A percentile compares a stretch with the other conserved stretches of the same genome.
These are phyloP conservation scores for Ustilaginoidea virens DNA, from an alignment of 2,329 filamentous ascomycete species.

Conservation along the genomic window DNA sequence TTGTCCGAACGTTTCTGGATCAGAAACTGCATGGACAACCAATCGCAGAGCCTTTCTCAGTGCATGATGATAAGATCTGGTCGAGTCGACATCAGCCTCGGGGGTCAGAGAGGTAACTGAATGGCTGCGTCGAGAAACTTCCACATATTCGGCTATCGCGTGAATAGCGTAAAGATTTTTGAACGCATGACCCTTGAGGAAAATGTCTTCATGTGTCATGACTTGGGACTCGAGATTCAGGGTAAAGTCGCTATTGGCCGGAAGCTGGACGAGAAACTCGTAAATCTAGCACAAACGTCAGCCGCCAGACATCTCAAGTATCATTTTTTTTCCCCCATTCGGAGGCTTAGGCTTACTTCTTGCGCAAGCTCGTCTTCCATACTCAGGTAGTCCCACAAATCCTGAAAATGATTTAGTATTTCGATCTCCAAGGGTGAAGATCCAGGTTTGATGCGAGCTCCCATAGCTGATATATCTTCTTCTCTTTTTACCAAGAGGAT, in stretches of 20 bases:
- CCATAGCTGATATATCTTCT: slow-evolving; percentile 26
- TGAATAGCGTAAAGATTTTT: slow-evolving; percentile 60
- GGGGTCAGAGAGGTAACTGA: slow-evolving; percentile 12
- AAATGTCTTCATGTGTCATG: slow-evolving; percentile 43
- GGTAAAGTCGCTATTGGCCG: slow-evolving; percentile 48
- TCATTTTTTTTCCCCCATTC: too few species aligned
- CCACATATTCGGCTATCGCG: slow-evolving; percentile 47
- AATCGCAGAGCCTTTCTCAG: slow-evolving; percentile 31
- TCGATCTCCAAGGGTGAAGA: slow-evolving; percentile 57
- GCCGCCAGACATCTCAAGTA: slow-evolving; percentile 8
- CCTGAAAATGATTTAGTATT: slow-evolving; percentile 67
- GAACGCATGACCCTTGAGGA: slow-evolving; percentile 54
- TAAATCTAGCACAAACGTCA: slow-evolving; percentile 36
- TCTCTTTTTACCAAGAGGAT: slow-evolving; percentile 51
- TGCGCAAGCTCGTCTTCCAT: slow-evolving; percentile 54
- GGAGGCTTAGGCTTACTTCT: slow-evolving; percentile 42
- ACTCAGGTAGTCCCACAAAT: slow-evolving; percentile 67
- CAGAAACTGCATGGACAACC: slow-evolving; percentile 44
- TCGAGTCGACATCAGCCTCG: background rate
- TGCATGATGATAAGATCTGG: slow-evolving; percentile 8
- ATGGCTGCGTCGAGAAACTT: slow-evolving; percentile 19
- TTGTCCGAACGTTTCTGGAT: slow-evolving; percentile 34
- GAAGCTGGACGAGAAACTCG: slow-evolving; percentile 53
- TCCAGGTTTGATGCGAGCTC: slow-evolving; percentile 30
- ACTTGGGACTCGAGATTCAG: slow-evolving; percentile 38